phyloP scores from a whole-genome alignment of 1,284 basidiomycete species.

The Testicularia cyperi region DNA sequence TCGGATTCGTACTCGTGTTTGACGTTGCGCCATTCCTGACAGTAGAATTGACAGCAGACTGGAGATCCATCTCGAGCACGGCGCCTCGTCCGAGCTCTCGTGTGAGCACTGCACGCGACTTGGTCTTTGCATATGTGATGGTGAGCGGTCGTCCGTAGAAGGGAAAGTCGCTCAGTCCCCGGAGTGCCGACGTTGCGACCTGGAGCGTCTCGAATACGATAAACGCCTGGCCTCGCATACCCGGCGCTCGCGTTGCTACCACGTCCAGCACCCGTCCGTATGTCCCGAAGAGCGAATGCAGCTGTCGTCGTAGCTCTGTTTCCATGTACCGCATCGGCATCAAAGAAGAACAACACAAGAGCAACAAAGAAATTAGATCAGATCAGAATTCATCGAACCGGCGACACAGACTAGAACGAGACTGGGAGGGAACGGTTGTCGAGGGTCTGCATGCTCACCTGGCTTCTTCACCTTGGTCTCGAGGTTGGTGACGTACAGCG shows the following conservation, averaged over 20 bases:
- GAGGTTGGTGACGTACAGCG: constrained; percentile 91
- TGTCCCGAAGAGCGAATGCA: constrained; percentile 86
- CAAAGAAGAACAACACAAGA: constrained; percentile 3
- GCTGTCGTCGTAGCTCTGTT: constrained; percentile 76
- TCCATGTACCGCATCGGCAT: constrained; percentile 29
- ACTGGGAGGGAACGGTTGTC: background rate
- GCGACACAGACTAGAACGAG: background rate
- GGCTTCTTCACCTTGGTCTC: constrained; percentile 92
- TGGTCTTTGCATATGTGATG: constrained; percentile 81
- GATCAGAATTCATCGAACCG: background rate
- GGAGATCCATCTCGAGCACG: constrained; percentile 33
- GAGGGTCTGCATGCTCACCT: constrained; percentile 57
- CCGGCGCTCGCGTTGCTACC: constrained; percentile 81
- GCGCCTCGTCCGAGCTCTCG: constrained; percentile 44
- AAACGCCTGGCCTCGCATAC: constrained; percentile 93
- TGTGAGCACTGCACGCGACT: constrained; percentile 74
- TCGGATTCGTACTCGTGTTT: too few relatives aligned
- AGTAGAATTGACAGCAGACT: too few relatives aligned
- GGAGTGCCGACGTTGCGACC: constrained; percentile 83
- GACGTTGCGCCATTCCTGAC: too few relatives aligned
- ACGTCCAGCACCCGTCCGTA: constrained; percentile 93
- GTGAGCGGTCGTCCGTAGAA: constrained; percentile 86
- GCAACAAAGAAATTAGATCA: background rate
- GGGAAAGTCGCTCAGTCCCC: constrained; percentile 82
- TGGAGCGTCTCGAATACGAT: constrained; percentile 89